Evolutionary conservation across 2,329 filamentous ascomycete genomes (phyloP).

Genomic region (Talaromyces funiculosus): DNA sequence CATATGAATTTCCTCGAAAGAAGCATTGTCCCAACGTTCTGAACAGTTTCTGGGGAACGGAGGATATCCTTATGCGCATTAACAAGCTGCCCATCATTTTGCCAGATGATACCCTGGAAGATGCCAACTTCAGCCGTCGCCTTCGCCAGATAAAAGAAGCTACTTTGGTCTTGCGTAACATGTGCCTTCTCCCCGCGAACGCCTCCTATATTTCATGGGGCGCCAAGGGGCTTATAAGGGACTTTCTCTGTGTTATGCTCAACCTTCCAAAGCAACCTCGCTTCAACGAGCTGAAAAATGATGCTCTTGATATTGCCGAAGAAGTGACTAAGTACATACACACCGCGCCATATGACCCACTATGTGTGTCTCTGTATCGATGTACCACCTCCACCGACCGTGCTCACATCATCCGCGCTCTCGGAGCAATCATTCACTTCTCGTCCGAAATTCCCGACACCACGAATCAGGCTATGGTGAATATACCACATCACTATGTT

Average conservation of each 20-base stretch:
- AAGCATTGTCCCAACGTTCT: constrained; percentile 49
- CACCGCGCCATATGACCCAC: constrained; percentile 65
- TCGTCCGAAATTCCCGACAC: constrained; percentile 78
- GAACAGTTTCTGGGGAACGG: constrained; percentile 62
- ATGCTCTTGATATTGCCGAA: constrained; percentile 85
- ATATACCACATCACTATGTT: background rate
- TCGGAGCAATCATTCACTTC: constrained; percentile 78
- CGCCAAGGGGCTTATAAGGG: constrained; percentile 56
- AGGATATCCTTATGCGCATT: constrained; percentile 68
- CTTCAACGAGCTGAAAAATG: constrained; percentile 80
- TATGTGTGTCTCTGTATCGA: constrained; percentile 64
- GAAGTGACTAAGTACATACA: constrained; percentile 77
- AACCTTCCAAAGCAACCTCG: constrained; percentile 66
- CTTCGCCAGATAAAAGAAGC: constrained; percentile 80
- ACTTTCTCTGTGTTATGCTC: constrained; percentile 76
- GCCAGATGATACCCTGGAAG: constrained; percentile 62
- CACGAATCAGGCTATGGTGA: constrained; percentile 56
- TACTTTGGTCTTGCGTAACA: constrained; percentile 82
- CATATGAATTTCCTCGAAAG: constrained; percentile 40
- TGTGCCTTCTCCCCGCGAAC: constrained; percentile 90
- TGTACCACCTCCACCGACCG: constrained; percentile 66
- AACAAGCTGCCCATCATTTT: constrained; percentile 54
- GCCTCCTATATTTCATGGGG: constrained; percentile 72
- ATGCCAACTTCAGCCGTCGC: constrained; percentile 63
- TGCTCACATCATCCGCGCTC: constrained; percentile 70